phyloP scores from a whole-genome alignment of 768 basidiomycete genomes.

The Baorangia bicolor region DNA sequence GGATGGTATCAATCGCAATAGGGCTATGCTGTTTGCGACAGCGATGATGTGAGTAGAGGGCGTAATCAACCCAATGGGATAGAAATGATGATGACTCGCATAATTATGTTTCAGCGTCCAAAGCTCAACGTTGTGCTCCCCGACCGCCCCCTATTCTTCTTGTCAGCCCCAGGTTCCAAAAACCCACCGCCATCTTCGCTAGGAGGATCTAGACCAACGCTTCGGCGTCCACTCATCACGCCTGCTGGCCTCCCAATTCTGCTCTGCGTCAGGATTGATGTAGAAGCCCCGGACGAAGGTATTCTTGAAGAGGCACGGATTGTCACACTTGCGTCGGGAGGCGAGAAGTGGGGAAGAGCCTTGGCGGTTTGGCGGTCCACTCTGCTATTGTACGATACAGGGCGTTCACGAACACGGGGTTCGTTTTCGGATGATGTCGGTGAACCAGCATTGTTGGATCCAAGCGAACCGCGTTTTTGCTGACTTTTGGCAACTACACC shows the following conservation, averaged over 20 bases:
- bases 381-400: constrained; percentile 28
- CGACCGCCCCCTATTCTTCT: constrained; percentile 27
- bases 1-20: constrained; percentile 11
- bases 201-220: constrained; percentile 33
- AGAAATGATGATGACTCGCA: constrained; percentile 15
- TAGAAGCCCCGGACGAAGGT: constrained; percentile 36
- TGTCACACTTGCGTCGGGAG: constrained; percentile 45
- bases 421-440: constrained; percentile 32
- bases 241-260: constrained; percentile 46
- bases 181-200: constrained; percentile 18
- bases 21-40: constrained; percentile 13
- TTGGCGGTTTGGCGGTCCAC: constrained; percentile 27
- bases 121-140: constrained; percentile 26
- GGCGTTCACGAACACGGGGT: constrained; percentile 24
- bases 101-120: constrained; percentile 19
- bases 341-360: constrained; percentile 43
- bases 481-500: constrained; percentile 40
- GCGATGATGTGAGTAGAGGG: constrained; percentile 9
- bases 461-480: constrained; percentile 63
- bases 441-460: constrained; percentile 39
- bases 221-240: constrained; percentile 44
- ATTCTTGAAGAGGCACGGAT: constrained; percentile 44
- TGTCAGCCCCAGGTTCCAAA: constrained; percentile 18
- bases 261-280: constrained; percentile 38
- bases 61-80: constrained; percentile 5